These are phyloP conservation scores for Saccharomycopsis sp. DNA, from an alignment of 805 yeast genomes.

Conservation along the genomic window DNA sequence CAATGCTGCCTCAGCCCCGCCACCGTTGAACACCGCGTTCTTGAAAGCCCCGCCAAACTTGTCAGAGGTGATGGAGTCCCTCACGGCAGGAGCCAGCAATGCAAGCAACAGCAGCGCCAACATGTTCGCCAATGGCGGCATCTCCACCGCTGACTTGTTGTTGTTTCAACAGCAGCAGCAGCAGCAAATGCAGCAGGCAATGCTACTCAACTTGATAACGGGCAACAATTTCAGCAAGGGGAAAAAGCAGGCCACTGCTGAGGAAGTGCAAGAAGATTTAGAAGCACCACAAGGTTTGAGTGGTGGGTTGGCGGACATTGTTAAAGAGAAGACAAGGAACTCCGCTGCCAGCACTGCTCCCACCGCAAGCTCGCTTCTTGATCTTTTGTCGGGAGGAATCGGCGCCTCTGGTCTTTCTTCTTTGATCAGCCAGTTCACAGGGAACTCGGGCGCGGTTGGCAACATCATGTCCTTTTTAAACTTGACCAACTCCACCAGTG, in stretches of 20 bases:
- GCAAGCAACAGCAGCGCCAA: slow-evolving; percentile 8
- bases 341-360: slow-evolving; percentile 6
- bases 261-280: no score
- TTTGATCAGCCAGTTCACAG: no score
- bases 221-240: slow-evolving; percentile 23
- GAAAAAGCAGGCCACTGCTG: slow-evolving; percentile 19
- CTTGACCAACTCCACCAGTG: slow-evolving; percentile 18
- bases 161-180: slow-evolving; percentile 22
- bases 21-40: no score
- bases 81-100: neutral
- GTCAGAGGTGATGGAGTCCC: neutral
- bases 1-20: no score
- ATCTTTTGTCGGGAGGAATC: neutral
- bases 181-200: slow-evolving; percentile 22
- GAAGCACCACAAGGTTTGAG: no score
- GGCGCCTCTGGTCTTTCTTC: no score
- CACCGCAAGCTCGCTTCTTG: slow-evolving; percentile 1
- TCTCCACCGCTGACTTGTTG: slow-evolving; percentile 15
- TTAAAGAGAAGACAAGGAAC: neutral
- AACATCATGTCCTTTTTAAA: slow-evolving; percentile 16
- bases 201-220: slow-evolving; percentile 18
- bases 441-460: no score
- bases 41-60: no score
- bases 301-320: no score
- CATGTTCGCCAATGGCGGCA: slow-evolving; percentile 15